Conservation (phyloP, 2,329 filamentous ascomycete species). For the Emergomyces pasteurianus region DNA sequence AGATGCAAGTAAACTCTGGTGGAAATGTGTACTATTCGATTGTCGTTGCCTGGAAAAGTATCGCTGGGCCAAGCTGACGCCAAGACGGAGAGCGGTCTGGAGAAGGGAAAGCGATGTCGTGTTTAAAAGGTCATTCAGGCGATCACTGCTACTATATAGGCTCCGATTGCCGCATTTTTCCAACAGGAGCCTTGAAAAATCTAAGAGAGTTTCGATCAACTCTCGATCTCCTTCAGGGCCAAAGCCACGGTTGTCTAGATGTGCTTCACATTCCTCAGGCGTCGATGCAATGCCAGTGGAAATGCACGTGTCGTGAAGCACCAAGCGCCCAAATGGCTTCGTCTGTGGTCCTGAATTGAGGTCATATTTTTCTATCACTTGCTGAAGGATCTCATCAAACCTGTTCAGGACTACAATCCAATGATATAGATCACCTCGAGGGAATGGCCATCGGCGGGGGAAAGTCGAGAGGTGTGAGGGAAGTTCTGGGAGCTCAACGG, state of each 20-base stretch:
- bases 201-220: conserved; percentile 66
- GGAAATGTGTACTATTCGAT: conserved; percentile 52
- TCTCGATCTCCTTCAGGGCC: conserved; percentile 64
- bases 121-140: conserved; percentile 79
- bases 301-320: conserved; percentile 36
- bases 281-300: conserved; percentile 47
- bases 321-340: conserved; percentile 50
- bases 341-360: conserved; percentile 70
- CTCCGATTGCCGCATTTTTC: conserved; percentile 96
- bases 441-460: conserved; percentile 86
- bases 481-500: conserved; percentile 60
- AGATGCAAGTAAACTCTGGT: conserved; percentile 62
- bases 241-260: conserved; percentile 51
- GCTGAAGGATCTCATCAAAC: conserved; percentile 79
- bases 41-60: conserved; percentile 78
- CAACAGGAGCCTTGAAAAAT: conserved; percentile 76
- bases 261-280: conserved; percentile 41
- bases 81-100: conserved; percentile 64
- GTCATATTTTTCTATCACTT: conserved; percentile 68
- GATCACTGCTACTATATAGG: conserved; percentile 85
- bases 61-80: conserved; percentile 76
- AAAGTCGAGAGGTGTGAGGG: conserved; percentile 67
- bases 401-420: conserved; percentile 93
- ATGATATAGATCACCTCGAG: conserved; percentile 90
- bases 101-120: conserved; percentile 72